Percentiles rank a stretch among this genome's conserved stretches.
Evolutionary conservation across 495 filamentous ascomycete genomes (phyloP).

Genomic region (Geopyxis carbonaria): DNA sequence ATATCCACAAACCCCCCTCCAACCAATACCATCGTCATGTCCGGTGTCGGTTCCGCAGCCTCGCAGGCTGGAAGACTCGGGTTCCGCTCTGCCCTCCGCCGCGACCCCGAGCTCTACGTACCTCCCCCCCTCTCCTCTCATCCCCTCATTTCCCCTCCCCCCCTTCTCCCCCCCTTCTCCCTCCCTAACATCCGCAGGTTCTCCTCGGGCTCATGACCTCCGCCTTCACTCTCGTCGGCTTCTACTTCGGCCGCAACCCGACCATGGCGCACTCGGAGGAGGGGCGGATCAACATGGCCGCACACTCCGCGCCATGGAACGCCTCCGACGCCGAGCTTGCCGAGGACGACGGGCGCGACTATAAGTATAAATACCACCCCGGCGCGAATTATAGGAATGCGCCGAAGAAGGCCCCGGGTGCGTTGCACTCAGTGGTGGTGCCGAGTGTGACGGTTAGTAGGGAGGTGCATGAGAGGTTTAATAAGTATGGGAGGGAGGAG

Average conservation of each 20-base stretch:
- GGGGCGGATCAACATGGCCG: slow-evolving; percentile 50
- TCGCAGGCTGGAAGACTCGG: slow-evolving; percentile 30
- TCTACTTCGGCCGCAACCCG: slow-evolving; percentile 66
- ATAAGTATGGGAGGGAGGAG: slow-evolving; percentile 99
- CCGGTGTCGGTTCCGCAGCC: slow-evolving; percentile 15
- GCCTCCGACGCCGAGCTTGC: slow-evolving; percentile 26
- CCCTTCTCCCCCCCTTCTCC: not conserved
- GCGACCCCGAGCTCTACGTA: slow-evolving; percentile 73
- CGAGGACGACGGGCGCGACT: slow-evolving; percentile 42
- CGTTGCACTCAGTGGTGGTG: slow-evolving; percentile 81
- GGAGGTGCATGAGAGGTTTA: slow-evolving; percentile 73
- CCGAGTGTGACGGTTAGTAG: slow-evolving; percentile 51
- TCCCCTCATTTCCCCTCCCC: too few species aligned
- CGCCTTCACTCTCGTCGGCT: slow-evolving; percentile 70
- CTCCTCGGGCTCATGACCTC: slow-evolving; percentile 79
- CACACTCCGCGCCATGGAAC: slow-evolving; percentile 76
- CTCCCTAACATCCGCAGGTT: slow-evolving; percentile 37
- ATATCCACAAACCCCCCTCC: too few species aligned
- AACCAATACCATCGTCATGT: slow-evolving; percentile 6
- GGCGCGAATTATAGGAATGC: slow-evolving; percentile 58
- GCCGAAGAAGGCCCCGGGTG: slow-evolving; percentile 79
- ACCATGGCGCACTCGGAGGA: slow-evolving; percentile 58
- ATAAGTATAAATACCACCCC: slow-evolving; percentile 55
- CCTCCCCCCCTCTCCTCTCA: slow-evolving; percentile 11
- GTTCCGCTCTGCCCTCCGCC: slow-evolving; percentile 38